These are phyloP conservation scores for Neltuma alba DNA, from an alignment of 306 rosid species.

Conservation along the genomic window DNA sequence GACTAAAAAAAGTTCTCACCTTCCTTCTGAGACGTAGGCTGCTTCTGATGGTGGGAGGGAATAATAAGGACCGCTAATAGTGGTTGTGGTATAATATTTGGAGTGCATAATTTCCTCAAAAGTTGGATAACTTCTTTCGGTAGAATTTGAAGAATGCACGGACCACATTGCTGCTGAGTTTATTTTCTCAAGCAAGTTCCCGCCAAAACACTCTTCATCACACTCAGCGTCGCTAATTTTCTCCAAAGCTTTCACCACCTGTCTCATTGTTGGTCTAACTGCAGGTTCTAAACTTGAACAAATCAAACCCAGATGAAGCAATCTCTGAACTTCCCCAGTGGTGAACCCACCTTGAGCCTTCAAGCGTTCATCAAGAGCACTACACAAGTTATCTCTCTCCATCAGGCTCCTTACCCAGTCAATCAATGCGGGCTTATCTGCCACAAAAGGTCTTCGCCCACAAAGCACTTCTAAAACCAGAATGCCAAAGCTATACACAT, in stretches of 20 bases:
- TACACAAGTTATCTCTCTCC: slow-evolving; percentile 46
- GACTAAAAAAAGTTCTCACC: slow-evolving; percentile 30
- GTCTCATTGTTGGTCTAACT: slow-evolving; percentile 69
- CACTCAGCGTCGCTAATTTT: slow-evolving; percentile 35
- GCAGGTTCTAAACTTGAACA: slow-evolving; percentile 61
- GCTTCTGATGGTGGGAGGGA: slow-evolving; percentile 29
- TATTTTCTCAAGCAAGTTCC: slow-evolving; percentile 45
- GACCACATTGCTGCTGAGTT: slow-evolving; percentile 54
- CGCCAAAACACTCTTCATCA: slow-evolving; percentile 41
- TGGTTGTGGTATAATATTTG: slow-evolving; percentile 44
- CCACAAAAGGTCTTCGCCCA: slow-evolving; percentile 62
- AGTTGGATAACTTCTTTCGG: slow-evolving; percentile 48
- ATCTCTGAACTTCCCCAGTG: slow-evolving; percentile 52
- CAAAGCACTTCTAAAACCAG: slow-evolving; percentile 62
- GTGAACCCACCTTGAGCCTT: slow-evolving; percentile 39
- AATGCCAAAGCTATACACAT: slow-evolving; percentile 73
- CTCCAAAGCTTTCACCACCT: slow-evolving; percentile 62
- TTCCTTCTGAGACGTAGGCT: slow-evolving; percentile 45
- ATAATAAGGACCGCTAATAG: slow-evolving; percentile 38
- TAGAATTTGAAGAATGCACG: slow-evolving; percentile 23
- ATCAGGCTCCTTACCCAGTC: slow-evolving; percentile 53
- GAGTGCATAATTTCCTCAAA: slow-evolving; percentile 53
- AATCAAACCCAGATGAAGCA: slow-evolving; percentile 65
- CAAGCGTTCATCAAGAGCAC: slow-evolving; percentile 58
- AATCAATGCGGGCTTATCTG: slow-evolving; percentile 59